phyloP scores from a whole-genome alignment of 208 protist species.

The Acanthamoeba lenticulata region DNA sequence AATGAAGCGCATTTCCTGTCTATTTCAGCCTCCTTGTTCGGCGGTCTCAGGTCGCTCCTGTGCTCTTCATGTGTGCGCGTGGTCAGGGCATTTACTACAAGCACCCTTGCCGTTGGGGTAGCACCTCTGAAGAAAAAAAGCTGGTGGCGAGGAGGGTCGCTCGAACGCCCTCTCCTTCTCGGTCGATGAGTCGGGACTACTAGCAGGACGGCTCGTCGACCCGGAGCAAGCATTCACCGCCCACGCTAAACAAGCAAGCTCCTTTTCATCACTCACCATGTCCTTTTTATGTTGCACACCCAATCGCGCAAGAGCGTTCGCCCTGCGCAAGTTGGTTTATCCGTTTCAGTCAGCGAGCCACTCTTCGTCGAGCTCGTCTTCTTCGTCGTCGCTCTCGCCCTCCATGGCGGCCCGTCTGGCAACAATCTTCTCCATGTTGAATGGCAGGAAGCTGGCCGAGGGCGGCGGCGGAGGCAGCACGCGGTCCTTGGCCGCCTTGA shows the following conservation, averaged over 20 bases:
- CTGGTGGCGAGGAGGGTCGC: neutral
- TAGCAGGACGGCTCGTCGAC: too few species aligned
- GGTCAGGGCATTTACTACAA: too few species aligned
- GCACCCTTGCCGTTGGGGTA: too few species aligned
- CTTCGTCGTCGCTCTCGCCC: neutral
- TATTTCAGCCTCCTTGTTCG: too few species aligned
- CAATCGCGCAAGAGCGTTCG: neutral
- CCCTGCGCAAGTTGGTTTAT: neutral
- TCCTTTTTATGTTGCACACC: neutral
- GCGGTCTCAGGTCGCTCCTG: too few species aligned
- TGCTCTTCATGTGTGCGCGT: too few species aligned
- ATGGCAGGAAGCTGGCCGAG: neutral
- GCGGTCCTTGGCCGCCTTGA: neutral
- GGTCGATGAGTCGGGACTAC: too few species aligned
- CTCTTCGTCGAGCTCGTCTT: neutral
- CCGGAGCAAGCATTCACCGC: too few species aligned
- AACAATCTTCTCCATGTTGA: slow-evolving; percentile 47
- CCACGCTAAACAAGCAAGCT: too few species aligned
- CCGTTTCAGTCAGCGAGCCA: neutral
- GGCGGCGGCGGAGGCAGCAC: slow-evolving; percentile 50
- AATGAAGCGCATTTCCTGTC: too few species aligned
- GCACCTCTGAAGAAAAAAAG: too few species aligned
- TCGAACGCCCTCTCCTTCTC: neutral
- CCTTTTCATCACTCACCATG: too few species aligned
- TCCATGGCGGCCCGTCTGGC: neutral